phyloP scores from a whole-genome alignment of 345 rosid genomes.

The Cardamine chenopodiifolia region DNA sequence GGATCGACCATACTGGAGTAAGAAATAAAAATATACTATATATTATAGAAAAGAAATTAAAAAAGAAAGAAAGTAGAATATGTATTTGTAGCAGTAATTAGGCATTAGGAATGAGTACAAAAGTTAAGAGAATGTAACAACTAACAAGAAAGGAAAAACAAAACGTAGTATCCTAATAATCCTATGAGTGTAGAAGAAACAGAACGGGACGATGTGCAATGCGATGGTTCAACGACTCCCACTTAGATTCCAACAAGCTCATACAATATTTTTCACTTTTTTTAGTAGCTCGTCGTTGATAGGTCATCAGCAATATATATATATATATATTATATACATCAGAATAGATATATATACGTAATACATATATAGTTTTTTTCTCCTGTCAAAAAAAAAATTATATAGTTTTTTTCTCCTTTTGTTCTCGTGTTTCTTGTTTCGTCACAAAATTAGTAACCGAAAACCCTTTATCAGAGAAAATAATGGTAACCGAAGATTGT shows the following conservation, averaged over 20 bases:
- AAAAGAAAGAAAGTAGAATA: neutral
- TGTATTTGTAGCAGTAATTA: neutral
- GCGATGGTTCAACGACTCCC: conserved; percentile 78
- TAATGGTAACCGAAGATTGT: conserved; percentile 14
- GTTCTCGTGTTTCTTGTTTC: conserved; percentile 21
- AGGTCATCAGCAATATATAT: conserved; percentile 39
- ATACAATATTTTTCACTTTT: conserved; percentile 46
- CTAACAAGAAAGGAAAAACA: neutral
- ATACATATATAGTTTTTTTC: conserved; percentile 18
- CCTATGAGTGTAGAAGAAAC: conserved; percentile 28
- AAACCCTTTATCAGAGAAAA: neutral
- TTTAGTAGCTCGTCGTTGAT: conserved; percentile 11
- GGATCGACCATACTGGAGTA: neutral
- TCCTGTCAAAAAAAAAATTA: no score
- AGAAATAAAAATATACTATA: neutral
- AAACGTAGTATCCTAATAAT: conserved; percentile 37
- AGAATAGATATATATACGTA: neutral
- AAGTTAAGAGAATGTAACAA: conserved; percentile 21
- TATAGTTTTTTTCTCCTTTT: conserved; percentile 25
- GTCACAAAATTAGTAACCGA: conserved; percentile 18
- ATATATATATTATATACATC: conserved; percentile 15
- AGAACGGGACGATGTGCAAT: conserved; percentile 36
- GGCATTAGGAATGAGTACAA: conserved; percentile 4
- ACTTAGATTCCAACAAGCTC: conserved; percentile 66
- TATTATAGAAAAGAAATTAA: neutral